Evolutionary conservation across 371 early-diverging fungal species (phyloP).

Genomic region (Mortierella sp.): DNA sequence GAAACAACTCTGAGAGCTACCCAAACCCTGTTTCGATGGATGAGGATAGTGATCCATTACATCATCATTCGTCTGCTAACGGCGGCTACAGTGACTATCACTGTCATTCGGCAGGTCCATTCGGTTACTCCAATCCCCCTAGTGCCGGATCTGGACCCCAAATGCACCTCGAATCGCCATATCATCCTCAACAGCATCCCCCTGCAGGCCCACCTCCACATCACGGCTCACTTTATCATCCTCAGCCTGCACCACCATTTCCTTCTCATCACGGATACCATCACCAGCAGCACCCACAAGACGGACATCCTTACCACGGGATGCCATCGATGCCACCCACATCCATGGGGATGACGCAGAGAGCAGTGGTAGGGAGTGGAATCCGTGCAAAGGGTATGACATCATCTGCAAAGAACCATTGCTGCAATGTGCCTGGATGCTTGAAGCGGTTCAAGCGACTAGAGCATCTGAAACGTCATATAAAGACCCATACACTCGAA

Average conservation of each 20-base stretch:
- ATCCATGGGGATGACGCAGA: not conserved
- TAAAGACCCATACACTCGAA: slow-evolving; percentile 93
- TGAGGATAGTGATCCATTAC: slow-evolving; percentile 15
- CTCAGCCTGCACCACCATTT: not conserved
- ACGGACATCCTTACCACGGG: slow-evolving; percentile 10
- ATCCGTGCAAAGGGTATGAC: slow-evolving; percentile 28
- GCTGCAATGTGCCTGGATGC: slow-evolving; percentile 63
- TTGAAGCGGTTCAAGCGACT: slow-evolving; percentile 73
- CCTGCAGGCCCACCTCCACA: not conserved
- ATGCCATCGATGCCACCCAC: slow-evolving; percentile 9
- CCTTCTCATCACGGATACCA: slow-evolving; percentile 9
- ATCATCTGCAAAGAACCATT: slow-evolving; percentile 46
- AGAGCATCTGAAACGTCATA: slow-evolving; percentile 89
- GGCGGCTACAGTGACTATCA: slow-evolving; percentile 14
- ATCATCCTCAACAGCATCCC: slow-evolving; percentile 6
- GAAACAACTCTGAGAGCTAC: slow-evolving; percentile 19
- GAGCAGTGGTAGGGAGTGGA: not conserved
- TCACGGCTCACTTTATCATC: not conserved
- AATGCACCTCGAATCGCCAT: not conserved
- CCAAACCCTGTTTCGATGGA: slow-evolving; percentile 8
- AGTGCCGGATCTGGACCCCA: not conserved
- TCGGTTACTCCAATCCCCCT: not conserved
- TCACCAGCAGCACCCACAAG: slow-evolving; percentile 5
- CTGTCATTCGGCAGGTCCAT: not conserved
- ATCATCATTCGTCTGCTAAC: not conserved